Evolutionary conservation across 225 moss, liverwort and hornwort species (phyloP), one percentile per base, ranked within the genome.

Genomic region (Straminergon stramineum): DNA sequence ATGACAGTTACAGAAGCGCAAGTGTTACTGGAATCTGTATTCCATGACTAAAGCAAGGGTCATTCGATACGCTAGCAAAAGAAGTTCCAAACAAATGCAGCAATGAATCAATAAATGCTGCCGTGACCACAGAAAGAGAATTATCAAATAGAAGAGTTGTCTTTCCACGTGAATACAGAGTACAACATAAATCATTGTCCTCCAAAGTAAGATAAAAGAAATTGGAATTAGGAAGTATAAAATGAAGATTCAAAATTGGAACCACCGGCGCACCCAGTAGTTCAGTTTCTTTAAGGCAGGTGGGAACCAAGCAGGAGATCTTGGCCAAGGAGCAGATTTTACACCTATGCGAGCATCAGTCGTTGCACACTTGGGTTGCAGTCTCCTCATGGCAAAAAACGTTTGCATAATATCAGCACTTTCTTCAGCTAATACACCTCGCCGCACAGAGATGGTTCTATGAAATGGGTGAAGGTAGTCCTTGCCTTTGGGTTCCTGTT

Each of bases 341-440:
- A 77, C 64, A 75, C 74, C 83, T 19, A 70, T 31, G 41, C 28
- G 90, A 89, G 82, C 79, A 74, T 88, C 84, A 32, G 76, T 85
- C 43, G 83, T 52, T 57, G 57, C 75, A 69, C 84, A 81, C 84
- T 93, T 91, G 67, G 91, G 84, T 86, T 93, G 93, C 86, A 89
- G 77, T 89, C 94, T 92, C 84, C 94, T 91, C 86, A 56, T 84
- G 56, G 90, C 90, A 85, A 93, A 93, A 81, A 93, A 93, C 24
- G 89, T 88, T 88, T 91, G 93, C 86, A 93, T 93, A 39, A 93
- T 84, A 34, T 90, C 91, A 63, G 89, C 81, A 91, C 91, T 88
- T 85, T 92, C 91, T 52, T 69, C 89, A 62, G 89, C 93, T 67
- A 92, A 85, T 52, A 93, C 88, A 57, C 90, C 90, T 75, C 91